These are phyloP conservation scores for Rosa lucieae DNA, from an alignment of 306 rosid genomes.

Conservation along the genomic window DNA sequence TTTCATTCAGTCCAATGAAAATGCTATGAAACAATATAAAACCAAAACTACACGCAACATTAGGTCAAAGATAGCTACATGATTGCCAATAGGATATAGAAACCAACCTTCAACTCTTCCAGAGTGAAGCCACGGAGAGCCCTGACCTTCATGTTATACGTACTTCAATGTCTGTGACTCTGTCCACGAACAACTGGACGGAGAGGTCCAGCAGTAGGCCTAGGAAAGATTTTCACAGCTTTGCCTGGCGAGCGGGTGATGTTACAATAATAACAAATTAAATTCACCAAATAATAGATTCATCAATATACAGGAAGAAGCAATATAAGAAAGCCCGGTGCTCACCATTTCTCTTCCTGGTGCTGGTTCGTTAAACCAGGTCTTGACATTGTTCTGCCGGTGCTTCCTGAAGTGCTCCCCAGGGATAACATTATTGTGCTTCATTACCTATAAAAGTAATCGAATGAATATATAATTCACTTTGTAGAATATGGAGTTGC, in stretches of 20 bases:
- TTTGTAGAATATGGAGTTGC: neutral
- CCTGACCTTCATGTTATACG: constrained; percentile 59
- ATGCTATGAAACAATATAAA: neutral
- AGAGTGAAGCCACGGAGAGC: constrained; percentile 60
- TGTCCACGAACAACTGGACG: constrained; percentile 54
- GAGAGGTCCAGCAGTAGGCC: constrained; percentile 56
- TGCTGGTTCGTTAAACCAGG: constrained; percentile 70
- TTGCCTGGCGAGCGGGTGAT: constrained; percentile 48
- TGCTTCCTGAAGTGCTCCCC: constrained; percentile 53
- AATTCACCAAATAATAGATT: neutral
- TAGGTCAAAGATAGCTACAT: neutral
- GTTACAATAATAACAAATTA: neutral
- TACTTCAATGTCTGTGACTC: constrained; percentile 44
- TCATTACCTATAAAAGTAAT: constrained; percentile 33
- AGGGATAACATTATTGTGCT: constrained; percentile 62
- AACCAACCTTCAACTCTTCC: constrained; percentile 53
- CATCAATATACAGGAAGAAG: neutral
- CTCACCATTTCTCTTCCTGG: constrained; percentile 53
- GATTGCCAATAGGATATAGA: too few species aligned
- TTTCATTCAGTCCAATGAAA: neutral
- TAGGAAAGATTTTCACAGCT: constrained; percentile 58
- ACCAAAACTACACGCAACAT: neutral
- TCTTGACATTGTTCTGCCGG: constrained; percentile 60
- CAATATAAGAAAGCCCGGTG: neutral
- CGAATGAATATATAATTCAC: neutral